Evolutionary conservation across 805 yeast species (phyloP).

Genomic region (Osmozyma mogii): DNA sequence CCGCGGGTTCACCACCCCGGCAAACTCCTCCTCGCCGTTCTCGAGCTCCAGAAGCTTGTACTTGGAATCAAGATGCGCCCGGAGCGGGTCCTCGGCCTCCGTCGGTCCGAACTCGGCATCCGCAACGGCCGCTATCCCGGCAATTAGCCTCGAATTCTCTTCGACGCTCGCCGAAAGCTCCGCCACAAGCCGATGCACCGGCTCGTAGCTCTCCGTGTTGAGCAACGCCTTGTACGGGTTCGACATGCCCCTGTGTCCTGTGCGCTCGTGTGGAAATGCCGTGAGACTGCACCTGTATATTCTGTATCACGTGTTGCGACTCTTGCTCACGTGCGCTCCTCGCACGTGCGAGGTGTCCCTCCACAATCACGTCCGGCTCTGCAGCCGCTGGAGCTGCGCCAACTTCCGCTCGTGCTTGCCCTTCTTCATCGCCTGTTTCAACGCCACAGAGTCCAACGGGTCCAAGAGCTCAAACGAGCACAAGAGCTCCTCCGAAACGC

Average conservation of each 20-base stretch:
- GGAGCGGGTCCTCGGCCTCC: conserved; percentile 15
- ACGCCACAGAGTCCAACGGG: conserved; percentile 87
- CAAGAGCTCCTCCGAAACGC: conserved; percentile 84
- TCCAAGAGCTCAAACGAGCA: conserved; percentile 91
- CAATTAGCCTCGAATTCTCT: conserved; percentile 18
- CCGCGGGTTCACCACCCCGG: conserved; percentile 8
- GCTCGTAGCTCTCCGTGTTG: conserved; percentile 27
- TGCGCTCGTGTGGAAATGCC: no score
- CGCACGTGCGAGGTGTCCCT: no score
- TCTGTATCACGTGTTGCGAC: no score
- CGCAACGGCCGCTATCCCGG: conserved; percentile 14
- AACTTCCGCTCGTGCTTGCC: conserved; percentile 81
- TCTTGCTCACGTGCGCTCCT: no score
- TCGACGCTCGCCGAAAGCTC: conserved; percentile 15
- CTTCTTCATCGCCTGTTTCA: conserved; percentile 89
- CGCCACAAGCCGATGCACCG: conserved; percentile 17
- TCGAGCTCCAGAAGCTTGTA: conserved; percentile 4
- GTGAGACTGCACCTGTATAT: no score
- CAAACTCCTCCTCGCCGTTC: conserved; percentile 4
- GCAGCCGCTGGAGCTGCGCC: conserved; percentile 32
- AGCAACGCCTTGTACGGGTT: no score
- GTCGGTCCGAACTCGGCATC: conserved; percentile 15
- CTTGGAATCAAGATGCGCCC: conserved; percentile 18
- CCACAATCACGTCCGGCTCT: no score
- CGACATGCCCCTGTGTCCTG: no score